Conservation (phyloP, 2,329 filamentous ascomycete species). For the Diplodia scrobiculata region DNA sequence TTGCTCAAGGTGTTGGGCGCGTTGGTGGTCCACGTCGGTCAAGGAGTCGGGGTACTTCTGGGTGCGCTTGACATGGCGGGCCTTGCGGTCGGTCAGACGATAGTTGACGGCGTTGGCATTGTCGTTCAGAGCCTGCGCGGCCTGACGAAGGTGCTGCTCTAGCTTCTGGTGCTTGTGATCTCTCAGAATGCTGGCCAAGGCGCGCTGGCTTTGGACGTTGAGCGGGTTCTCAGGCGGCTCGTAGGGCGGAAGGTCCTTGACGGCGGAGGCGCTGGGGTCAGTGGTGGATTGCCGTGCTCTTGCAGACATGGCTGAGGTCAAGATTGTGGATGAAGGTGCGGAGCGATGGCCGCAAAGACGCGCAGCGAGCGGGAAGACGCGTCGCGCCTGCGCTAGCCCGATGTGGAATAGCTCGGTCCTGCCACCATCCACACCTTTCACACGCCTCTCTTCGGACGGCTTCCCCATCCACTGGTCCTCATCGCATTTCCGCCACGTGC, state of each 20-base stretch:
- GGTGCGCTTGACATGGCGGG: constrained; percentile 40
- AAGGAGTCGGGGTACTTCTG: constrained; percentile 31
- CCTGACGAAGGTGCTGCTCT: constrained; percentile 51
- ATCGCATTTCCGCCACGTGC: neutral
- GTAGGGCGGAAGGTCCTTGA: constrained; percentile 51
- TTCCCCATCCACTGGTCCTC: neutral
- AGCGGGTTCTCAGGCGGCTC: constrained; percentile 57
- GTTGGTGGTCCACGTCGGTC: constrained; percentile 41
- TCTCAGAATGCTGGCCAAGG: constrained; percentile 36
- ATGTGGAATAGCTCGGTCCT: neutral
- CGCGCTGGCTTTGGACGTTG: constrained; percentile 37
- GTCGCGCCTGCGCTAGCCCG: constrained; percentile 1
- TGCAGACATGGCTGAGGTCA: constrained; percentile 5
- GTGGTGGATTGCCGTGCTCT: constrained; percentile 4
- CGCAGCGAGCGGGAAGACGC: constrained; percentile 24
- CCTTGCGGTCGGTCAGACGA: constrained; percentile 46
- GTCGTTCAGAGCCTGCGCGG: constrained; percentile 52
- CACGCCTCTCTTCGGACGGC: neutral
- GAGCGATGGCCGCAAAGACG: neutral
- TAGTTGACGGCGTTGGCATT: constrained; percentile 61
- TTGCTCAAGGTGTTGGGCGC: constrained; percentile 47
- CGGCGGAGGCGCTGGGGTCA: constrained; percentile 2
- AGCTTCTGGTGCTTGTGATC: constrained; percentile 53
- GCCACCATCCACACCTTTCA: no score
- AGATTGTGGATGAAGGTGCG: neutral